Evolutionary conservation across 1,139 yeast genomes (phyloP).

Genomic region (Taphrina flavorubra): DNA sequence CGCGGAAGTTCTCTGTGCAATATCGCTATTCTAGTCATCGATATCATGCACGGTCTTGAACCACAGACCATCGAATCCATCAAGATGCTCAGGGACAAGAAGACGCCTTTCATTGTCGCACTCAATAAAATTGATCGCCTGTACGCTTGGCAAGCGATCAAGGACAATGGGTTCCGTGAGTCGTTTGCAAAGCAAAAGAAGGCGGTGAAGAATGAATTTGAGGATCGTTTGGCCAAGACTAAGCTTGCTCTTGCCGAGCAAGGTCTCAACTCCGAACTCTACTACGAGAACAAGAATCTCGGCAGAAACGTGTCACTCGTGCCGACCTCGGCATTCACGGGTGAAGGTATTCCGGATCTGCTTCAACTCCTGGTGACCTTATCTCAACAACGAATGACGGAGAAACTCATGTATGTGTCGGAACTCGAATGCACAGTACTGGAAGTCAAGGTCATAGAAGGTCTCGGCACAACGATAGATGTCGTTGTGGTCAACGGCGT

Average conservation of each 20-base stretch:
- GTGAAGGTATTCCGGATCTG: constrained; percentile 99
- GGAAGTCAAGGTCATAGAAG: constrained; percentile 98
- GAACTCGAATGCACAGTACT: constrained; percentile 93
- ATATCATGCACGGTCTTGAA: constrained; percentile 98
- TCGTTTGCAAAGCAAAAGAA: constrained; percentile 80
- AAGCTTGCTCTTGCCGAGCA: constrained; percentile 95
- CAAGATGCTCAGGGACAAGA: constrained; percentile 87
- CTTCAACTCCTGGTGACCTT: constrained; percentile 92
- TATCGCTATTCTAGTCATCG: constrained; percentile 97
- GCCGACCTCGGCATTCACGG: constrained; percentile 98
- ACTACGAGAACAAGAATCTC: constrained; percentile 92
- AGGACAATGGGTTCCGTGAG: constrained; percentile 95
- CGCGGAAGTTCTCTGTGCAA: constrained; percentile 99
- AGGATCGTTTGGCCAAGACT: constrained; percentile 81
- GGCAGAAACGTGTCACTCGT: constrained; percentile 92
- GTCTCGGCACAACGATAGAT: constrained; percentile 98
- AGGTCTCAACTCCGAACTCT: constrained; percentile 95
- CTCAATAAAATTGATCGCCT: constrained; percentile 95
- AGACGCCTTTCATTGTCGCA: constrained; percentile 97
- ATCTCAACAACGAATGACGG: constrained; percentile 98
- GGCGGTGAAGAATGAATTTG: constrained; percentile 90
- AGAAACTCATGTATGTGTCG: constrained; percentile 94
- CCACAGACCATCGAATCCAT: constrained; percentile 96
- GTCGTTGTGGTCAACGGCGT: constrained; percentile 96
- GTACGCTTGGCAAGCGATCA: constrained; percentile 88